Evolutionary conservation across 2,329 filamentous ascomycete genomes (phyloP).

Genomic region (Botrytis paeoniae): DNA sequence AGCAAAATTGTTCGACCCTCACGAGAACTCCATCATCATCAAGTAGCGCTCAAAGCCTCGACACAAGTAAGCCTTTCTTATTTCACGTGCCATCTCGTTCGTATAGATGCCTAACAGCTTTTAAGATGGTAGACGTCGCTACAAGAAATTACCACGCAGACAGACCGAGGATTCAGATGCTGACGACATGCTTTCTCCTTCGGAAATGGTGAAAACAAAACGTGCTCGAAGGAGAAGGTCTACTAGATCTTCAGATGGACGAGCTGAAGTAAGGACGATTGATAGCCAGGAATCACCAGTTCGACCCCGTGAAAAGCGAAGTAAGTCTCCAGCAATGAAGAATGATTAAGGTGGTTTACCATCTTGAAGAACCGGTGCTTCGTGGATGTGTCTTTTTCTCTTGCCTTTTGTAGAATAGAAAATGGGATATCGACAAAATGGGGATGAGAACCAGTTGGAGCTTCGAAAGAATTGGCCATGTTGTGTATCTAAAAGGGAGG

Average conservation of each 20-base stretch:
- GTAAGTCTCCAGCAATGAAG: not conserved
- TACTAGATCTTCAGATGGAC: not conserved
- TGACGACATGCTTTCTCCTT: not conserved
- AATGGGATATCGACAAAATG: not conserved
- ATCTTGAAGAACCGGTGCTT: not conserved
- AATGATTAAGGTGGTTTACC: not conserved
- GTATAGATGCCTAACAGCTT: too few relatives aligned
- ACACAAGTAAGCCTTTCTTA: too few relatives aligned
- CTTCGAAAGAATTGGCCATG: not conserved
- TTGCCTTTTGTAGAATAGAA: not conserved
- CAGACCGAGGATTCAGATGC: not conserved
- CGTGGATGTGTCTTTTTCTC: not conserved
- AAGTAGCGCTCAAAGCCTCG: too few relatives aligned
- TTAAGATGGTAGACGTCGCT: not conserved
- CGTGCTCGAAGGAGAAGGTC: not conserved
- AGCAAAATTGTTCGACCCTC: too few relatives aligned
- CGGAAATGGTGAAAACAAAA: not conserved
- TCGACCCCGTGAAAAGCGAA: not conserved
- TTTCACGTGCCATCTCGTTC: too few relatives aligned
- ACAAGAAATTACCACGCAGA: not conserved
- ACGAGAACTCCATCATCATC: too few relatives aligned
- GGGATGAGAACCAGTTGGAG: not conserved
- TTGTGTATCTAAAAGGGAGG: not conserved
- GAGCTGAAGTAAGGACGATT: not conserved
- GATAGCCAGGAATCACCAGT: not conserved